phyloP scores from a whole-genome alignment of 257 asterid species.

The Capsicum baccatum region DNA sequence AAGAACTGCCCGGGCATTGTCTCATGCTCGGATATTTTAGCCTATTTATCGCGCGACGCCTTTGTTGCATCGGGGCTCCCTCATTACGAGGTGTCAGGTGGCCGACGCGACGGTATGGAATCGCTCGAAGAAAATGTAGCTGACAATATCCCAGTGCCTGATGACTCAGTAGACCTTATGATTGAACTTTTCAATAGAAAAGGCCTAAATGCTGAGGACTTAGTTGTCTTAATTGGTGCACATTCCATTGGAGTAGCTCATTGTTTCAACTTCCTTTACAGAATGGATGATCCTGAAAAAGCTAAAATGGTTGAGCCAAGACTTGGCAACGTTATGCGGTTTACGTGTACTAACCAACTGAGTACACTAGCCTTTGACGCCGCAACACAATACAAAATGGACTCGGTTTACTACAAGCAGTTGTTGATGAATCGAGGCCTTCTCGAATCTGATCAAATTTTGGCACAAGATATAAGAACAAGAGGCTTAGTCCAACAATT shows the following conservation, averaged over 20 bases:
- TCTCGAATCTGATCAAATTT: slow-evolving; percentile 59
- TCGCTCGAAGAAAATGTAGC: slow-evolving; percentile 47
- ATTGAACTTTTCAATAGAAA: slow-evolving; percentile 43
- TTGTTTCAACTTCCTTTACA: slow-evolving; percentile 42
- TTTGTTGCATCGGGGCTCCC: slow-evolving; percentile 57
- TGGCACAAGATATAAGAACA: slow-evolving; percentile 45
- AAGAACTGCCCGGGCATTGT: slow-evolving; percentile 56
- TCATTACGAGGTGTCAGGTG: slow-evolving; percentile 41
- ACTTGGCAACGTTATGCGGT: slow-evolving; percentile 39
- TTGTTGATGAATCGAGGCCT: slow-evolving; percentile 48
- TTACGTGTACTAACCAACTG: slow-evolving; percentile 37
- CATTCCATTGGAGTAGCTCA: slow-evolving; percentile 68
- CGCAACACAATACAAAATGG: slow-evolving; percentile 56
- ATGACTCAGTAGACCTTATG: slow-evolving; percentile 34
- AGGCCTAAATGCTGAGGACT: slow-evolving; percentile 55
- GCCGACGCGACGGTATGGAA: slow-evolving; percentile 52
- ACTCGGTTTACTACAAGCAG: slow-evolving; percentile 54
- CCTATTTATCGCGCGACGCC: slow-evolving; percentile 58
- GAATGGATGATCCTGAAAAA: slow-evolving; percentile 42
- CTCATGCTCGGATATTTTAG: slow-evolving; percentile 68
- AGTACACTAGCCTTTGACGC: slow-evolving; percentile 51
- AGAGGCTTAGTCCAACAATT: slow-evolving; percentile 38
- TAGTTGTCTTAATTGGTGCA: slow-evolving; percentile 60
- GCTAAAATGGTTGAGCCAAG: slow-evolving; percentile 43
- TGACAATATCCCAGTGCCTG: slow-evolving; percentile 48